Conservation (phyloP, 1,139 yeast species). For the Arxiozyma slooffiae region DNA sequence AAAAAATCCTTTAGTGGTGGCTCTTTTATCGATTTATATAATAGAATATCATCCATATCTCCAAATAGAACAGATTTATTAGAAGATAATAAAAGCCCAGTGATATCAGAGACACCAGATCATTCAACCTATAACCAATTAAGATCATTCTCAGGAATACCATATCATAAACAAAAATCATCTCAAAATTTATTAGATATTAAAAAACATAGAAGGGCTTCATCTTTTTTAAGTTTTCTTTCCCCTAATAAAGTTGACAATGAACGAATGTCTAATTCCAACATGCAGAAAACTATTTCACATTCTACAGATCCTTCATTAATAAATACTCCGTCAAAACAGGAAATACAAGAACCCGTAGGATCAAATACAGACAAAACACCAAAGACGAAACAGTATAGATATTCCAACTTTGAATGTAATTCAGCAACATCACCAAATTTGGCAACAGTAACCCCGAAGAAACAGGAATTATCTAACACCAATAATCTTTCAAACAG, state of each 20-base stretch:
- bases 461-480: not conserved
- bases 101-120: constrained; percentile 3
- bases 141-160: constrained; percentile 5
- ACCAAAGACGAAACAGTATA: not conserved
- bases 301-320: constrained; percentile 11
- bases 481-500: not conserved
- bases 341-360: constrained; percentile 2
- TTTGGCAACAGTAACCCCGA: not conserved
- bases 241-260: constrained; percentile 10
- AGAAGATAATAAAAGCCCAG: constrained; percentile 1
- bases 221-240: constrained; percentile 18
- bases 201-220: constrained; percentile 24
- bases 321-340: constrained; percentile 8
- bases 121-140: constrained; percentile 5
- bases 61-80: constrained; percentile 9
- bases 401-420: constrained; percentile 3
- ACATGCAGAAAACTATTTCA: constrained; percentile 1
- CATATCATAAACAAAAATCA: constrained; percentile 8
- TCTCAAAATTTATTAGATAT: constrained; percentile 8
- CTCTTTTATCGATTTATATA: constrained; percentile 28
- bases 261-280: not conserved
- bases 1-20: constrained; percentile 26
- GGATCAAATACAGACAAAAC: constrained; percentile 1
- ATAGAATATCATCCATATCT: constrained; percentile 26
- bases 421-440: constrained; percentile 2